Evolutionary conservation across 2,329 filamentous ascomycete genomes (phyloP).

Genomic region (Trichoderma lentiforme): DNA sequence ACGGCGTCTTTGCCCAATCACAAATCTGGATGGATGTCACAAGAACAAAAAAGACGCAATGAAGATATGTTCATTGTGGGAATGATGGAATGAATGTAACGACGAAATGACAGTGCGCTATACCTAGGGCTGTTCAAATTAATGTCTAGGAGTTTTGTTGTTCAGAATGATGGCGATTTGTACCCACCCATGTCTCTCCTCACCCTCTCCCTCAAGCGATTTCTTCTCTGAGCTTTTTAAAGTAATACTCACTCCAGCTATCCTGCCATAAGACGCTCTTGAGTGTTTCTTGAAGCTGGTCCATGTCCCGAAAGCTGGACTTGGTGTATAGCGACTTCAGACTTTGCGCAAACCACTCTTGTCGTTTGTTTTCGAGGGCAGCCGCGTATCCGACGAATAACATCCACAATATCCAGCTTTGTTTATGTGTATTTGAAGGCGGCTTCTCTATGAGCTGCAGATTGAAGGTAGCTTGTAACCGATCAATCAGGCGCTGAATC

Average conservation of each 20-base stretch:
- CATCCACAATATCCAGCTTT: constrained; percentile 1
- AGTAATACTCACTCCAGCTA: not conserved
- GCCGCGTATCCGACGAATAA: constrained; percentile 9
- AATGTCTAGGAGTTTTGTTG: not conserved
- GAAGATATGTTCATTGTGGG: not conserved
- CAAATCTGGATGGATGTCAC: not conserved
- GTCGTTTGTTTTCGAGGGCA: not conserved
- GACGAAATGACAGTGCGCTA: not conserved
- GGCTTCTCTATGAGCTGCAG: not conserved
- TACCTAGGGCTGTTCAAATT: not conserved
- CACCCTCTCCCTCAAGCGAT: not conserved
- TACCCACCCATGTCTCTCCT: not conserved
- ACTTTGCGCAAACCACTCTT: not conserved
- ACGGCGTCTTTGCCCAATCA: not conserved
- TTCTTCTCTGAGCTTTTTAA: not conserved
- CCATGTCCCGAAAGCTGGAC: not conserved
- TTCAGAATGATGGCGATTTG: not conserved
- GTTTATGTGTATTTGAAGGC: not conserved
- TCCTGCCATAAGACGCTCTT: constrained; percentile 6
- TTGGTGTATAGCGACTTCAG: not conserved
- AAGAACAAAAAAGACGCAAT: not conserved
- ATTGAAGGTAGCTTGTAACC: not conserved
- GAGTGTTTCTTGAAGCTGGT: not conserved
- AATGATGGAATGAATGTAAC: not conserved
- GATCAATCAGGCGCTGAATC: not conserved